These are phyloP conservation scores for Neurospora pannonica DNA, from an alignment of 495 filamentous ascomycete species.

Conservation along the genomic window DNA sequence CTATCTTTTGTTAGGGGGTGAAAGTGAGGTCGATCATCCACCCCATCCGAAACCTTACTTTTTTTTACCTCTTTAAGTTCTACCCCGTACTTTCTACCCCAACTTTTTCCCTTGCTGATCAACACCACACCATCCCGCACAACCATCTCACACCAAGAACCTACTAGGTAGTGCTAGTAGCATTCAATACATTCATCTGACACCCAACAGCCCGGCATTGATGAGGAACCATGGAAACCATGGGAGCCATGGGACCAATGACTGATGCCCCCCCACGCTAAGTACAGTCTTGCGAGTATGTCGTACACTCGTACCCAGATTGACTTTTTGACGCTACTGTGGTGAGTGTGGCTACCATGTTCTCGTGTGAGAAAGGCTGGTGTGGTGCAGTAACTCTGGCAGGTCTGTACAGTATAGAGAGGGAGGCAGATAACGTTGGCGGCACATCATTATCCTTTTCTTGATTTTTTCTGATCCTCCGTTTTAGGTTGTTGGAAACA, in stretches of 20 bases:
- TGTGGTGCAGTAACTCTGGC: background rate
- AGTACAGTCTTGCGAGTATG: background rate
- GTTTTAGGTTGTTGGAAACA: background rate
- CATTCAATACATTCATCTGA: background rate
- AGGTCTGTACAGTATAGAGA: background rate
- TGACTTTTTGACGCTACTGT: background rate
- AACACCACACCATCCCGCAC: background rate
- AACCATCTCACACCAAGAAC: background rate
- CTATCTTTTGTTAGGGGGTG: background rate
- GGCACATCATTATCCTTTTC: background rate
- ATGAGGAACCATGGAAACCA: background rate
- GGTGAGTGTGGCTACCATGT: too few species aligned
- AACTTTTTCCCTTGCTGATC: background rate
- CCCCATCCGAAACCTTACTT: background rate
- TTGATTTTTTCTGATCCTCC: background rate
- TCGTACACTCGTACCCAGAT: background rate
- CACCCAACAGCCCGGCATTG: background rate
- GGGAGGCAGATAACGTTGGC: background rate
- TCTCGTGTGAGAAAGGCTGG: too few species aligned
- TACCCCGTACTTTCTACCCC: background rate
- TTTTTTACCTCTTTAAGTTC: background rate
- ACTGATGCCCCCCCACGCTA: background rate
- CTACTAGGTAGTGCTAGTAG: background rate
- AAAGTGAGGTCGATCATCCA: background rate
- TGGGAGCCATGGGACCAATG: background rate